These are phyloP conservation scores for Nakaseomyces nivariensis DNA, from an alignment of 1,139 yeast species.

Conservation along the genomic window DNA sequence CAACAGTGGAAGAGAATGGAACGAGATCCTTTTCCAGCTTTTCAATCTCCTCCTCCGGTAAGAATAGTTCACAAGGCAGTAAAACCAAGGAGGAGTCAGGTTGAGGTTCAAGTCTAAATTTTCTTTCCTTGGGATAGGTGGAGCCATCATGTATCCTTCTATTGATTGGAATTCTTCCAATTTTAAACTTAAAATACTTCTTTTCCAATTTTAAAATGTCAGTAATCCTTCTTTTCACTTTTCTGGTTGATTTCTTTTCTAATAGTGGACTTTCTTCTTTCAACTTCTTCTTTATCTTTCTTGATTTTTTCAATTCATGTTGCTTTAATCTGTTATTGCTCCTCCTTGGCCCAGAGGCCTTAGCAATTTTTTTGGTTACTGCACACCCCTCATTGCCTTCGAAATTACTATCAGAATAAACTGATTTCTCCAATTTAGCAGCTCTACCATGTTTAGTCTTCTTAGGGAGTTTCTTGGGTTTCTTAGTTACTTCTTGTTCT, in stretches of 20 bases:
- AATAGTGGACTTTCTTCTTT: not conserved
- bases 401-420: no score
- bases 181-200: not conserved
- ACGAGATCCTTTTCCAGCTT: slow-evolving; percentile 8
- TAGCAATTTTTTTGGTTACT: no score
- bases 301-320: no score
- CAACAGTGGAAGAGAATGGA: not conserved
- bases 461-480: no score
- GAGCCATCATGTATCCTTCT: not conserved
- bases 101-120: slow-evolving; percentile 5
- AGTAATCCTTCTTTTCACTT: not conserved
- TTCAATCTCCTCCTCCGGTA: not conserved
- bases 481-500: no score
- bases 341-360: no score
- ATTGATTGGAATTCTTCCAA: not conserved
- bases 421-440: no score
- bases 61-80: not conserved
- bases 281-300: not conserved
- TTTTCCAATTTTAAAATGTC: not conserved
- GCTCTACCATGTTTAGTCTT: no score
- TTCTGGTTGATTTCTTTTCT: not conserved
- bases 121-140: not conserved
- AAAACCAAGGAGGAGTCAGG: not conserved
- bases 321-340: no score
- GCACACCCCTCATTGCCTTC: no score